Evolutionary conservation across 495 filamentous ascomycete genomes (phyloP), one percentile per base, ranked within the genome.

Genomic region (Pyronema domesticum): DNA sequence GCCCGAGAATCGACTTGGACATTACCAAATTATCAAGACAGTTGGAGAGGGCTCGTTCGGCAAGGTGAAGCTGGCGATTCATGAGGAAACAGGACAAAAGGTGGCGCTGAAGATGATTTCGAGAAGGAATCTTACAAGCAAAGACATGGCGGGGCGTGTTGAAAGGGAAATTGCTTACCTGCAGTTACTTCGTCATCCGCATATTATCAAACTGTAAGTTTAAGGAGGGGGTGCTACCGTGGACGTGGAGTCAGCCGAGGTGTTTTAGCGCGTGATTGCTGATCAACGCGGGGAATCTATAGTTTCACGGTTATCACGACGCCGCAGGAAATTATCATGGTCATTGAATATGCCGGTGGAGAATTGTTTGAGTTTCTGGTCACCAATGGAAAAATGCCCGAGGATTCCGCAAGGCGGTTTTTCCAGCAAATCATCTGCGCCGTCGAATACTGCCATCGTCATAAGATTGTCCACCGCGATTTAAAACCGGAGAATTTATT

Each of bases 361-460:
- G 91, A 98, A 69, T 73, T 98, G 23, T 98, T 98, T 72, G 89
- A 98, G 66, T 96, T 95, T 65, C 85, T 98, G 33, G 91, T 98
- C 55, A 77, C 82, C 61, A 75, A 93, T 58, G 93, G 91, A 48
- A 83, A 81, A 68, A 86, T 95, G 75, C 73, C 80, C 39, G 91
- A 98, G 68, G 78, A 83, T 56, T 80, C 89, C 60, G 91, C 93
- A 42, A 80, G 91, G 46, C 84, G 89, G 60, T 96, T 98, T 71
- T 98, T 98, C 69, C 91, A 98, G 67, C 91, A 98, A 68, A 98
- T 98, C 62, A 86, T 95, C n/a, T 94, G 89, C 65, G 93, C 91
- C 15, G 93, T 98, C 50, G 91, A 98, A 65, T 98, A 98, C 70
- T 98, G 91, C 68, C 91, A 98, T 70, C 78, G 91, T 57, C 93